These are phyloP conservation scores for Solanum ossicruentum DNA, from an alignment of 257 asterid species.

Conservation along the genomic window DNA sequence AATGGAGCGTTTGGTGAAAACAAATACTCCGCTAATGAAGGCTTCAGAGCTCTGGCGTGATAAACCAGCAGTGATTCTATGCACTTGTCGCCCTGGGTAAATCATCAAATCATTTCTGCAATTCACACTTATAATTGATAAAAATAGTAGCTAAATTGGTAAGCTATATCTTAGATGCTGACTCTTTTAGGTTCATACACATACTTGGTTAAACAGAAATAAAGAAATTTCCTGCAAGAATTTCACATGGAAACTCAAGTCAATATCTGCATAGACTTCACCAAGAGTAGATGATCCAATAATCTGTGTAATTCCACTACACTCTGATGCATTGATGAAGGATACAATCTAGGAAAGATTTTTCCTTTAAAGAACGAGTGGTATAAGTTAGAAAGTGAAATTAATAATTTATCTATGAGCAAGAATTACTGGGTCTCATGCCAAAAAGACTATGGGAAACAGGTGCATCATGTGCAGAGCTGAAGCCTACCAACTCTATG, in stretches of 20 bases:
- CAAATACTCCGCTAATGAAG: slow-evolving; percentile 59
- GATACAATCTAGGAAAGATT: neutral
- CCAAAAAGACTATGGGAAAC: neutral
- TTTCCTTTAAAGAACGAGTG: neutral
- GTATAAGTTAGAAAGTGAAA: neutral
- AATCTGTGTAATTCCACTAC: neutral
- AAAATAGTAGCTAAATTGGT: neutral
- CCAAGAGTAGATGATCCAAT: neutral
- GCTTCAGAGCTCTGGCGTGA: slow-evolving; percentile 63
- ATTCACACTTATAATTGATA: neutral
- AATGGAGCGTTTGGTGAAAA: slow-evolving; percentile 44
- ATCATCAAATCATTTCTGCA: neutral
- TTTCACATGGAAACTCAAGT: neutral
- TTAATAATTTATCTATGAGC: neutral
- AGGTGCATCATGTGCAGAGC: slow-evolving; percentile 82
- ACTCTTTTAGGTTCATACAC: neutral
- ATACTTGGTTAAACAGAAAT: neutral
- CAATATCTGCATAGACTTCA: neutral
- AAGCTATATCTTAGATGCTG: neutral
- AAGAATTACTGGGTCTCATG: neutral
- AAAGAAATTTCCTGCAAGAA: neutral
- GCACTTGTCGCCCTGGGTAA: slow-evolving; percentile 81
- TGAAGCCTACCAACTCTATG: slow-evolving; percentile 84
- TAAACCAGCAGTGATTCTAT: slow-evolving; percentile 55
- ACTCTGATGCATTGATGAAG: neutral